Conservation (phyloP, 2,329 filamentous ascomycete genomes). For the Pseudovirgaria hyperparasitica region DNA sequence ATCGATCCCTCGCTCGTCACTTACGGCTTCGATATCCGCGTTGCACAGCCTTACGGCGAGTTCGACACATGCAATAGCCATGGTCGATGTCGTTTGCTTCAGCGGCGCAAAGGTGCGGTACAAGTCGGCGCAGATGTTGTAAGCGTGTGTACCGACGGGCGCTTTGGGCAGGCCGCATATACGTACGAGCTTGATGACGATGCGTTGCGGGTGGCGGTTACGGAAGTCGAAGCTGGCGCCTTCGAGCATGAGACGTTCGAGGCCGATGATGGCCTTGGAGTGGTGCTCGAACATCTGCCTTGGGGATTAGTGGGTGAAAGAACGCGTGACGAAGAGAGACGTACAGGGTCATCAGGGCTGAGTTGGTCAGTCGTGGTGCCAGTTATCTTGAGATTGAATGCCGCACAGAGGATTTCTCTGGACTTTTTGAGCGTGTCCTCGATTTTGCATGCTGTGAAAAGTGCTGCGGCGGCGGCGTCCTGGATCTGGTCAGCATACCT, state of each 20-base stretch:
- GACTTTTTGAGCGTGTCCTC: constrained; percentile 98
- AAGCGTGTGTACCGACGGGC: constrained; percentile 53
- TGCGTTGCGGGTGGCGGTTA: constrained; percentile 73
- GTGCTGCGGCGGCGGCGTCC: constrained; percentile 75
- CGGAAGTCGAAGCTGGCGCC: constrained; percentile 89
- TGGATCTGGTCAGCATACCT: constrained; percentile 21
- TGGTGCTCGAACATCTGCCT: constrained; percentile 65
- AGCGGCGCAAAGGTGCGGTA: constrained; percentile 89
- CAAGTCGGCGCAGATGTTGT: constrained; percentile 73
- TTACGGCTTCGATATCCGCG: constrained; percentile 37
- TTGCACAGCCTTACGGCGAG: constrained; percentile 59
- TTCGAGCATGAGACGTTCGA: constrained; percentile 88
- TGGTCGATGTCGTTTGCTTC: constrained; percentile 76
- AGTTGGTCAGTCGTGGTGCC: constrained; percentile 52
- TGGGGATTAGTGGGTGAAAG: constrained; percentile 3
- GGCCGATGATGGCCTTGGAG: constrained; percentile 70
- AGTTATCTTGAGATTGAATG: constrained; percentile 74
- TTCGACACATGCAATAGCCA: constrained; percentile 73
- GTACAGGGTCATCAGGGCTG: constrained; percentile 70
- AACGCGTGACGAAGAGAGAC: constrained; percentile 10
- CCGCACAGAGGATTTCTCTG: constrained; percentile 78
- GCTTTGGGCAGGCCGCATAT: constrained; percentile 41
- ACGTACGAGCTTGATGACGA: constrained; percentile 67
- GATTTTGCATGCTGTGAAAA: constrained; percentile 92
- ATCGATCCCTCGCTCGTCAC: constrained; percentile 29